Percentiles rank a stretch among this genome's conserved stretches.
These are phyloP conservation scores for Amoeboaphelidium protococcarum DNA, from an alignment of 371 early-diverging fungal genomes.

Conservation along the genomic window DNA sequence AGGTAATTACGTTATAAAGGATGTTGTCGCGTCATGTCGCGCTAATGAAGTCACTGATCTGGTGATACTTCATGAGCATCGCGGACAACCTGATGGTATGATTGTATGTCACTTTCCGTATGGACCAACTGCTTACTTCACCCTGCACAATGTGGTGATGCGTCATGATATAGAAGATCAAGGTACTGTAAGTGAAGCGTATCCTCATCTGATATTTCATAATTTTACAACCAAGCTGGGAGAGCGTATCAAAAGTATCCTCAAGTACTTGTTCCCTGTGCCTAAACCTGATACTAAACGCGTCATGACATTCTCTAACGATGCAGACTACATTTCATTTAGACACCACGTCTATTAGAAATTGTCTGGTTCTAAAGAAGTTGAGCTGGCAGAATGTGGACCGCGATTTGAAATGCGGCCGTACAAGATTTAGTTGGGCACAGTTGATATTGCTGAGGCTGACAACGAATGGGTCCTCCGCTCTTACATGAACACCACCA, in stretches of 20 bases:
- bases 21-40: conserved; percentile 80
- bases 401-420: conserved; percentile 91
- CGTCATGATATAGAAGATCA: conserved; percentile 87
- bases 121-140: conserved; percentile 94
- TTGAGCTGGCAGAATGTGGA: conserved; percentile 83
- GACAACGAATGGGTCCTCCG: conserved; percentile 93
- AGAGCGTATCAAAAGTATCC: conserved; percentile 47
- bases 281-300: conserved; percentile 87
- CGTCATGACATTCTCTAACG: conserved; percentile 86
- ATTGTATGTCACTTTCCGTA: conserved; percentile 90
- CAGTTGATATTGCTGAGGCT: conserved; percentile 29
- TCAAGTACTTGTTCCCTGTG: conserved; percentile 86
- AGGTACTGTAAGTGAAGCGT: conserved; percentile 85
- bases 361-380: conserved; percentile 27
- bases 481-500: conserved; percentile 81
- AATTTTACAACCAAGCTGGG: conserved; percentile 76
- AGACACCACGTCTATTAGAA: not conserved
- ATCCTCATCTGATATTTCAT: conserved; percentile 81
- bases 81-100: conserved; percentile 94
- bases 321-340: conserved; percentile 88
- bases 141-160: conserved; percentile 84
- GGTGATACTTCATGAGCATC: conserved; percentile 84
- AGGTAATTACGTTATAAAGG: conserved; percentile 83
- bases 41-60: conserved; percentile 87
- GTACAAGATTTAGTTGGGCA: conserved; percentile 76